Evolutionary conservation across 805 yeast genomes (phyloP).

Genomic region (Torulaspora gathmanii): DNA sequence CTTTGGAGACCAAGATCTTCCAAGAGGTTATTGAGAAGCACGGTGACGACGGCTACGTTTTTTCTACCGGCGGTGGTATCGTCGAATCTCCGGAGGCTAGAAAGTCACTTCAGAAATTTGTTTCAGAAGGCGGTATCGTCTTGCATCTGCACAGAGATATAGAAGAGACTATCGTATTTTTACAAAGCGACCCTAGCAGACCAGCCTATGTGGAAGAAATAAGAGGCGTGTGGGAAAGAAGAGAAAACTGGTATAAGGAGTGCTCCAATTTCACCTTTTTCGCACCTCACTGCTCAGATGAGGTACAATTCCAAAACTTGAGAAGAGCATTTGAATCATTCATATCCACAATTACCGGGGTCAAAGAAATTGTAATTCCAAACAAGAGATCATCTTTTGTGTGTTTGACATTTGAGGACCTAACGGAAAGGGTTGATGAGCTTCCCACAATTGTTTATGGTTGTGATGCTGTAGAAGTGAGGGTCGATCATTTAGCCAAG

Average conservation of each 20-base stretch:
- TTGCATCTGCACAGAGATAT: constrained; percentile 87
- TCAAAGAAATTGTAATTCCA: constrained; percentile 31
- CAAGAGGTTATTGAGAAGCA: constrained; percentile 39
- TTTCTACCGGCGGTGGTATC: constrained; percentile 96
- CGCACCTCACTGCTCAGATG: constrained; percentile 63
- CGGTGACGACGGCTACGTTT: constrained; percentile 52
- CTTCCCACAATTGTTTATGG: constrained; percentile 60
- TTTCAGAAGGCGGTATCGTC: constrained; percentile 64
- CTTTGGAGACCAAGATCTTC: constrained; percentile 55
- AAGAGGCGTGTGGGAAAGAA: constrained; percentile 73
- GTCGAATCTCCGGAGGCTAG: constrained; percentile 76
- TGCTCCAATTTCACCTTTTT: constrained; percentile 75
- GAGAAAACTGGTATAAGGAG: constrained; percentile 73
- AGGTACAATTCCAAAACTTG: constrained; percentile 51
- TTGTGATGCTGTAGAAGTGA: constrained; percentile 73
- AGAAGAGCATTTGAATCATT: constrained; percentile 55
- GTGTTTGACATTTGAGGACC: constrained; percentile 64
- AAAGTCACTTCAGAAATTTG: constrained; percentile 51
- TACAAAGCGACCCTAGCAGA: constrained; percentile 72
- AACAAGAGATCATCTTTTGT: constrained; percentile 58
- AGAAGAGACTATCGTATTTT: constrained; percentile 68
- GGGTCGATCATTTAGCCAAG: constrained; percentile 65
- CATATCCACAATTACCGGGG: constrained; percentile 60
- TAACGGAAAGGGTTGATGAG: constrained; percentile 41
- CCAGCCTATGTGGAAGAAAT: constrained; percentile 85